Percentiles rank a stretch among this genome's conserved stretches.
Conservation (phyloP, 2,329 filamentous ascomycete genomes). For the Pyrenophora graminea region DNA sequence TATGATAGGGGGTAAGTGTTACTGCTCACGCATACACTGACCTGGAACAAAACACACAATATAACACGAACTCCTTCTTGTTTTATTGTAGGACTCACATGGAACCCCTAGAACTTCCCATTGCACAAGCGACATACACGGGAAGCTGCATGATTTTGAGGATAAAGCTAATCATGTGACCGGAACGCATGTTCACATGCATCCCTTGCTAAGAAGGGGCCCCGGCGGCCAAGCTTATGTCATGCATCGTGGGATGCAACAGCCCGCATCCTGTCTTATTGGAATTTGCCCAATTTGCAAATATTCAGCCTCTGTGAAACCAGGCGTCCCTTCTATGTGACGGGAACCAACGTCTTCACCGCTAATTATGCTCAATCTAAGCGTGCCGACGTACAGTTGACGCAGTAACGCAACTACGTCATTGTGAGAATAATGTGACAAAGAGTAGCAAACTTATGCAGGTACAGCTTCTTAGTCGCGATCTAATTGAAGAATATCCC, state of each 20-base stretch:
- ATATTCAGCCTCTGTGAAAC: background rate
- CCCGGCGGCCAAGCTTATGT: background rate
- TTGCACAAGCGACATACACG: too few species aligned
- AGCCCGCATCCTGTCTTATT: background rate
- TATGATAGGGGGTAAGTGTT: too few species aligned
- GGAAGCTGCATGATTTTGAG: too few species aligned
- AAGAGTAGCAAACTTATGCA: background rate
- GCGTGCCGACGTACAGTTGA: background rate
- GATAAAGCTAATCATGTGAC: too few species aligned
- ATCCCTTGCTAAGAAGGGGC: background rate
- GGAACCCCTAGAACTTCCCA: too few species aligned
- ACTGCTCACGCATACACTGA: too few species aligned
- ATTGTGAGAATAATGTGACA: background rate
- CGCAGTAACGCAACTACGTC: constrained; percentile 2
- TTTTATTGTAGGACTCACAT: too few species aligned
- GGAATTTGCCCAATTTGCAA: background rate
- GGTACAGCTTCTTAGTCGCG: background rate
- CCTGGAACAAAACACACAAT: too few species aligned
- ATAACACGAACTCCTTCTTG: too few species aligned
- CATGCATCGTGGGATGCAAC: background rate
- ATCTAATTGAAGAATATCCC: background rate
- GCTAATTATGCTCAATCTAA: background rate
- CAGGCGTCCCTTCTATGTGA: too few species aligned
- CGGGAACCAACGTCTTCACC: background rate
- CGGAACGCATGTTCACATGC: too few species aligned